Evolutionary conservation across 257 asterid genomes (phyloP).

Genomic region (Nicotiana noctiflora): DNA sequence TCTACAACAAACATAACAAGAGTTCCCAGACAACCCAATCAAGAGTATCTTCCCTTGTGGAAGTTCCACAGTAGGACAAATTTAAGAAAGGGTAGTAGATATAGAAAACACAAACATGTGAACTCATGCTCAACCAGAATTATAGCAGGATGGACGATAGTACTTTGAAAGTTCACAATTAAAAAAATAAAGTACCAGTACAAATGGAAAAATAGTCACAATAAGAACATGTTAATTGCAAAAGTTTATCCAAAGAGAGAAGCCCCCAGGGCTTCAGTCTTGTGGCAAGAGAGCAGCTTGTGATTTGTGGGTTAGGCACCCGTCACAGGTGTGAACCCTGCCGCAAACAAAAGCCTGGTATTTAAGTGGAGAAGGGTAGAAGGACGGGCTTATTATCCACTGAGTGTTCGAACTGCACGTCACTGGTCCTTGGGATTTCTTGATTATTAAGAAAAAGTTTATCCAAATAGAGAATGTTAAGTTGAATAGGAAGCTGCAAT

Average conservation of each 20-base stretch:
- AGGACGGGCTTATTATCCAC: too few species aligned
- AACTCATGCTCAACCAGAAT: slow-evolving; percentile 1
- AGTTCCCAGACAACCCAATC: background rate
- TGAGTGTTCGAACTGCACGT: too few species aligned
- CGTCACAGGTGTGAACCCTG: too few species aligned
- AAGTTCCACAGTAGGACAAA: background rate
- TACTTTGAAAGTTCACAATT: background rate
- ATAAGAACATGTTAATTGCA: background rate
- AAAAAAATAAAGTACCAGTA: background rate
- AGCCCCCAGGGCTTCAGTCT: background rate
- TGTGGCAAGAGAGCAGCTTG: too few species aligned
- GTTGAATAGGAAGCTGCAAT: background rate
- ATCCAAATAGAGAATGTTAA: background rate
- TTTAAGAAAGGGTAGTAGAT: background rate
- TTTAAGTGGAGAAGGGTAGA: too few species aligned
- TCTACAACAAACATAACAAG: background rate
- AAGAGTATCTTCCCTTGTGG: background rate
- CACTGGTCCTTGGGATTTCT: too few species aligned
- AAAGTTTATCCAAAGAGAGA: background rate
- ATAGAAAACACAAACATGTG: background rate
- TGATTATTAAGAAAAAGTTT: background rate
- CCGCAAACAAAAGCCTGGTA: too few species aligned
- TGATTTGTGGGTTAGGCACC: too few species aligned
- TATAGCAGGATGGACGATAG: background rate
- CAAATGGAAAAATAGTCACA: background rate